Conservation (phyloP, 179 eudicot species). For the Monotropa hypopitys region DNA sequence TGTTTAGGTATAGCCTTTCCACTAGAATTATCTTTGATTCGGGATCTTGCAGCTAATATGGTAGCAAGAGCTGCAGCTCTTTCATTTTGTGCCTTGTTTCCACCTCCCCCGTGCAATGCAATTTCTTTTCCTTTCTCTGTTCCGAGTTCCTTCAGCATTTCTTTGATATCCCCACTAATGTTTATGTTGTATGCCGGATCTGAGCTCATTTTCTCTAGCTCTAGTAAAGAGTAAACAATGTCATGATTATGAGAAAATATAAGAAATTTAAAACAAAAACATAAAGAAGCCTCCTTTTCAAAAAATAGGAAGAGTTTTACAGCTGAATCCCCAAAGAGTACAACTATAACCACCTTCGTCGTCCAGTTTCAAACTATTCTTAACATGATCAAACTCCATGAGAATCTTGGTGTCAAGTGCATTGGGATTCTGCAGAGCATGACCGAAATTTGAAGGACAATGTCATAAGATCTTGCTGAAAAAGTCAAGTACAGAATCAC, state of each 20-base stretch:
- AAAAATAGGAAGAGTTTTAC: neutral
- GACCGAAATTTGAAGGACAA: constrained; percentile 4
- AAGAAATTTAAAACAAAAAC: neutral
- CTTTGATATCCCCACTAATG: constrained; percentile 79
- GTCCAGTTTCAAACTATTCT: constrained; percentile 69
- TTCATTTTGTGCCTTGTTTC: constrained; percentile 82
- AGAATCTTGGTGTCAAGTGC: constrained; percentile 69
- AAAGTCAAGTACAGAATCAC: neutral
- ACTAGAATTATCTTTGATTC: constrained; percentile 55
- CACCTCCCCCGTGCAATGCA: constrained; percentile 92
- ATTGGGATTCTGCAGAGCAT: constrained; percentile 66
- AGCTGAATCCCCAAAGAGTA: neutral
- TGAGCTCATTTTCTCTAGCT: constrained; percentile 53
- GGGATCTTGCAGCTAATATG: constrained; percentile 79
- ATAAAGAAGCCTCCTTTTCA: no score
- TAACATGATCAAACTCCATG: constrained; percentile 78
- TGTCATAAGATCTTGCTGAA: neutral
- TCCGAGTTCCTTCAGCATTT: constrained; percentile 93
- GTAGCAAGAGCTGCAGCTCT: constrained; percentile 80
- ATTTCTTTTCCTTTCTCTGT: constrained; percentile 76
- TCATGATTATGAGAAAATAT: neutral
- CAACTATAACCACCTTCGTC: constrained; percentile 60
- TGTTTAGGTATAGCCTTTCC: constrained; percentile 43
- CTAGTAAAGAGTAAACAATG: constrained; percentile 22
- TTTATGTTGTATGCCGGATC: constrained; percentile 86